A percentile compares a stretch with the other conserved stretches of the same genome.
phyloP scores from a whole-genome alignment of 2,329 filamentous ascomycete genomes.

The Neurospora sp. region DNA sequence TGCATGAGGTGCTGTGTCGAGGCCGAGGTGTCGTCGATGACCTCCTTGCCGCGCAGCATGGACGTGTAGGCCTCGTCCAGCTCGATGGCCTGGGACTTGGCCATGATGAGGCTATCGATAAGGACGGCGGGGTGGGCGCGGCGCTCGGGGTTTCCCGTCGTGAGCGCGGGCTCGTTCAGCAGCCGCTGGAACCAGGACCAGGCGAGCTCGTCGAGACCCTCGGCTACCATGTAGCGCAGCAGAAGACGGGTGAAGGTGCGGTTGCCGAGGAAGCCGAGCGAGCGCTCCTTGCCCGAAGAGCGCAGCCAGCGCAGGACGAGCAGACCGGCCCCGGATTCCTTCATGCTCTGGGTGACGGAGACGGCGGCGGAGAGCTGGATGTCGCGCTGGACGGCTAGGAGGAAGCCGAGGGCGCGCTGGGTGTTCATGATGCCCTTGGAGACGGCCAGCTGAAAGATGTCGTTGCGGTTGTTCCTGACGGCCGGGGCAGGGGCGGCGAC shows the following conservation, averaged over 20 bases:
- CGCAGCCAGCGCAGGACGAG: slow-evolving; percentile 46
- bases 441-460: slow-evolving; percentile 47
- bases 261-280: slow-evolving; percentile 35
- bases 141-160: slow-evolving; percentile 7
- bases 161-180: slow-evolving; percentile 14
- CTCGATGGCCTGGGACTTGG: slow-evolving; percentile 23
- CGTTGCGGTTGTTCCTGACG: slow-evolving; percentile 32
- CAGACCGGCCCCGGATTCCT: slow-evolving; percentile 33
- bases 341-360: slow-evolving; percentile 26
- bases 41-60: slow-evolving; percentile 35
- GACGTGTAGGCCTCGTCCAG: slow-evolving; percentile 41
- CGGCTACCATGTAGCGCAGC: slow-evolving; percentile 41
- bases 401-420: slow-evolving; percentile 42
- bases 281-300: slow-evolving; percentile 36
- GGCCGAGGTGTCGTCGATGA: slow-evolving; percentile 29
- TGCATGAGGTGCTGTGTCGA: slow-evolving; percentile 24
- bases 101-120: slow-evolving; percentile 29
- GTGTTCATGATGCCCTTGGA: slow-evolving; percentile 47
- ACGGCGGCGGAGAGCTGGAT: slow-evolving; percentile 25
- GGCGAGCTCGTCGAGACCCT: slow-evolving; percentile 38
- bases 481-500: neutral
- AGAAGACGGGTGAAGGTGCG: slow-evolving; percentile 29
- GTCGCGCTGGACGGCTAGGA: slow-evolving; percentile 36
- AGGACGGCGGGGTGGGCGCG: slow-evolving; percentile 20
- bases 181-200: slow-evolving; percentile 44